Evolutionary conservation across 257 asterid genomes (phyloP).

Genomic region (Salvia miltiorrhiza): DNA sequence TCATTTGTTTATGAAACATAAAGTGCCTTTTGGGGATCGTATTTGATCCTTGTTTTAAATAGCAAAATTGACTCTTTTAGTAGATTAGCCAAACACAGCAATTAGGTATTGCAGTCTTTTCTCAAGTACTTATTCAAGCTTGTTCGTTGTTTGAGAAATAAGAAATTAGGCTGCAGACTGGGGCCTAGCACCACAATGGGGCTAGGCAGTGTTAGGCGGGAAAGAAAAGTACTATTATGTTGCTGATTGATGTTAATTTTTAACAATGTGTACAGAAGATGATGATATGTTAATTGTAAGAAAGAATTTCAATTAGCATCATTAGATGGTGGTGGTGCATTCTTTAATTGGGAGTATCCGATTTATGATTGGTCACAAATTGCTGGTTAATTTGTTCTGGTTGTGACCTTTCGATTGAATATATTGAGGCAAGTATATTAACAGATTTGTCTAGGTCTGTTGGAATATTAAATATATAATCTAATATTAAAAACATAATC

Average conservation of each 20-base stretch:
- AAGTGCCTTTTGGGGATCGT: neutral
- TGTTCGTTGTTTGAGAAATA: neutral
- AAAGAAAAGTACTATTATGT: neutral
- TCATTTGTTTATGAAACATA: neutral
- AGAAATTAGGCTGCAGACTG: neutral
- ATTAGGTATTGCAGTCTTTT: neutral
- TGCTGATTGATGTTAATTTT: neutral
- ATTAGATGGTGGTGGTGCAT: neutral
- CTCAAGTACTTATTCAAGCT: neutral
- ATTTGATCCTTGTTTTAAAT: neutral
- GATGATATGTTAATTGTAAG: neutral
- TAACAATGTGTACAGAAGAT: neutral
- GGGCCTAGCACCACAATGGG: neutral
- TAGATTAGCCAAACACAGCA: neutral
- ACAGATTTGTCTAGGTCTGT: neutral
- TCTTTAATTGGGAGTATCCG: neutral
- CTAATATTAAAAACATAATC: neutral
- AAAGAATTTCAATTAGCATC: neutral
- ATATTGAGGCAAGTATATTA: neutral
- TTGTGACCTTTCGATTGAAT: neutral
- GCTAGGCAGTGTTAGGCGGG: neutral
- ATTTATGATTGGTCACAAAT: neutral
- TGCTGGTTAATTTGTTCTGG: neutral
- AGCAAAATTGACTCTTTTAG: conserved; percentile 7
- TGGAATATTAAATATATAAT: neutral